These are phyloP conservation scores for Rosa rugosa DNA, from an alignment of 306 rosid genomes.

Conservation along the genomic window DNA sequence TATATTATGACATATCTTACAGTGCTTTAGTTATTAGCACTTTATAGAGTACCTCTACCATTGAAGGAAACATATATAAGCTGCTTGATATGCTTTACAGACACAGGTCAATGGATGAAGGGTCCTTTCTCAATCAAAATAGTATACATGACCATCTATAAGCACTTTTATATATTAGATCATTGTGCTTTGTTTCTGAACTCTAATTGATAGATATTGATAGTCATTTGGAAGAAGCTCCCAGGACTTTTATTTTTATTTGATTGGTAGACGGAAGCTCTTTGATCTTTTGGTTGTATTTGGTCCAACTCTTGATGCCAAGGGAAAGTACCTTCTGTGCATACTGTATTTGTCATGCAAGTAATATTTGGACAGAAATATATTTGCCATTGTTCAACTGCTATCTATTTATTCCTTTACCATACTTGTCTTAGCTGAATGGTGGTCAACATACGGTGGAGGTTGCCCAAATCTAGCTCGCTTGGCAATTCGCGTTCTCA, in stretches of 20 bases:
- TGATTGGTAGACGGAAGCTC: neutral
- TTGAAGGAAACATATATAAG: neutral
- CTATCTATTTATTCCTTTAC: conserved; percentile 21
- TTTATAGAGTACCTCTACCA: neutral
- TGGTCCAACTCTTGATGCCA: neutral
- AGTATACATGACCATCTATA: neutral
- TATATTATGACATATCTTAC: conserved; percentile 17
- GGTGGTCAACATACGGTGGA: conserved; percentile 98
- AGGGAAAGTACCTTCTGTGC: neutral
- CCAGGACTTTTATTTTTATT: neutral
- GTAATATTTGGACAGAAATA: neutral
- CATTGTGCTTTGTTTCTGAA: neutral
- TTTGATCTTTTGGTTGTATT: conserved; percentile 2
- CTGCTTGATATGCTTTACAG: neutral
- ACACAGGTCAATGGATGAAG: neutral
- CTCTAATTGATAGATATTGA: neutral
- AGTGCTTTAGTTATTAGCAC: neutral
- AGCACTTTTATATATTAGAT: conserved; percentile 1
- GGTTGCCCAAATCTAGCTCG: conserved; percentile 85
- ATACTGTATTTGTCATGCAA: neutral
- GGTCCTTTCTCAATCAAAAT: neutral
- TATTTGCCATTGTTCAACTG: conserved; percentile 1
- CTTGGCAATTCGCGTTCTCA: conserved; percentile 77
- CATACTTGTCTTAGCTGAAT: conserved; percentile 62
- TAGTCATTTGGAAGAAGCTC: neutral